Base-by-base conservation (phyloP, 2,329 filamentous ascomycete species). In the Aureobasidium sp. region DNA sequence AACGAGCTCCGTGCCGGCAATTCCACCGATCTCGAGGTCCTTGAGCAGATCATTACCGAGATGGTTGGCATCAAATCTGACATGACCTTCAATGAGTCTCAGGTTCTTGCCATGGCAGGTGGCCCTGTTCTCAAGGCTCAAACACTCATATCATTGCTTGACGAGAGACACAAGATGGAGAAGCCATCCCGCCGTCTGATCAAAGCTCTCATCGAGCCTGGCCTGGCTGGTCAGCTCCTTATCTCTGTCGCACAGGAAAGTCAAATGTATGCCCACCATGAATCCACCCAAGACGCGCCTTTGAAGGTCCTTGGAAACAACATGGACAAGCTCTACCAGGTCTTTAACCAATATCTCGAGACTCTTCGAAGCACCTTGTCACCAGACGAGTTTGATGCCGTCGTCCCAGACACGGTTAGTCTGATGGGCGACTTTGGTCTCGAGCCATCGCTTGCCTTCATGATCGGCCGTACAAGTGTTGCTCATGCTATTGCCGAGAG, bases 61-160 rank as follows among this genome's bases (percentile, higher is more conserved):
- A 97, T 99, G 94, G 91, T 90, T 20, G 95, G 95, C 49, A 92
- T 99, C 64, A 87, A 93, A 14, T 87, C 92, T 4, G 88, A 93
- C 64, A 84, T 87, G 58, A 90, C 92, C 70, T 93, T 96, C 70
- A 97, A 90, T 34, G 93, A 99, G 67, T 79, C 87, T 20, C 92
- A 97, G 74, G 83, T 96, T 31, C 80, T 90, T 65, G 91, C 90
- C 15, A 91, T 99, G 84, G 90, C 90, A 44, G 93, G 92, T 64
- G 92, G 93, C 15, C 85, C 90, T 57, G 79, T 87, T 29, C 79
- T 99, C 12, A 88, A 90, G 66, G 85, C 87, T 11, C 89, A 93
- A 68, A 95, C 90, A 1, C 82, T 97, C 42, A 83, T 90, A 64
- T 86, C 89, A 61, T 80, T 96, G 3, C 84, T 90, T 44, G 94